Evolutionary conservation across 164 flowering plant species (phyloP).

Genomic region (Umbilicus rupestris): DNA sequence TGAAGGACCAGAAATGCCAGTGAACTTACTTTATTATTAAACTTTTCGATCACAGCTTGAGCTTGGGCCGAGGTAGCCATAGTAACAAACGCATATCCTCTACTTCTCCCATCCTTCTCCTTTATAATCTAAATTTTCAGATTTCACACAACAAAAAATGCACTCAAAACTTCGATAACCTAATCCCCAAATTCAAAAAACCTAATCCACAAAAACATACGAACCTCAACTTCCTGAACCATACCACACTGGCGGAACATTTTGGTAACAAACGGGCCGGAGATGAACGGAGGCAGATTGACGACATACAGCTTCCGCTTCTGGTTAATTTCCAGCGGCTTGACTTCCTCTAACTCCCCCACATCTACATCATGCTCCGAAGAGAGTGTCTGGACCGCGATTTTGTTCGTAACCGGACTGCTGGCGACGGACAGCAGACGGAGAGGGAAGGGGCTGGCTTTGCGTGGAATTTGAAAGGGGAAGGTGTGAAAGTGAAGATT

Average conservation of each 20-base stretch:
- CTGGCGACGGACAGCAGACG: neutral
- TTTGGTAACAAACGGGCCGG: neutral
- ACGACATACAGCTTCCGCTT: slow-evolving; percentile 9
- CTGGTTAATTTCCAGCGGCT: neutral
- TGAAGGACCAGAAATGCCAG: neutral
- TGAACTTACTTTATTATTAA: slow-evolving; percentile 3
- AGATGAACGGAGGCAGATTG: slow-evolving; percentile 4
- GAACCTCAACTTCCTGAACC: slow-evolving; percentile 9
- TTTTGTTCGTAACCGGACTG: neutral
- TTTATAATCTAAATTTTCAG: slow-evolving; percentile 3
- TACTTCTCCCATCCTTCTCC: slow-evolving; percentile 8
- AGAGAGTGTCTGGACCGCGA: neutral
- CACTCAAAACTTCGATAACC: neutral
- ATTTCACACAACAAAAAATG: neutral
- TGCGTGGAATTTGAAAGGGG: neutral
- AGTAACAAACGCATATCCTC: slow-evolving; percentile 9
- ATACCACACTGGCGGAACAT: neutral
- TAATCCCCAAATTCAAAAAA: neutral
- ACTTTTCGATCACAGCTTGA: slow-evolving; percentile 7
- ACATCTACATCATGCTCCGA: neutral
- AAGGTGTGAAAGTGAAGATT: neutral
- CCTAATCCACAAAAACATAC: neutral
- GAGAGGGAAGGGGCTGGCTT: neutral
- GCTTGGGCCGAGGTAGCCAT: slow-evolving; percentile 8
- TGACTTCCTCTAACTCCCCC: neutral